phyloP scores from a whole-genome alignment of 768 basidiomycete genomes.

The Hypsizygus marmoreus region DNA sequence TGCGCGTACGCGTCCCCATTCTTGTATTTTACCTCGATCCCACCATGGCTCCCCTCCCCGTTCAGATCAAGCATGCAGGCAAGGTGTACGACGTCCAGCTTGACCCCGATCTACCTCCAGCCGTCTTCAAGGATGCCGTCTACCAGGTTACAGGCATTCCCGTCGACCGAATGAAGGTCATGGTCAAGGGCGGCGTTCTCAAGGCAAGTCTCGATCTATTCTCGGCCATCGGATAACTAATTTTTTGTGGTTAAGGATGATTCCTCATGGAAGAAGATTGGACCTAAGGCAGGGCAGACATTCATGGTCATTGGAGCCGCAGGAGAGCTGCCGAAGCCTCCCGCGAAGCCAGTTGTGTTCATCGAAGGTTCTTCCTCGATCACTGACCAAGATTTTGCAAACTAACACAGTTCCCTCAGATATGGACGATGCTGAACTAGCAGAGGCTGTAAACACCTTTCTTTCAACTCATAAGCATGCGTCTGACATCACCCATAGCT shows the following conservation, averaged over 20 bases:
- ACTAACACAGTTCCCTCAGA: slow-evolving; percentile 43
- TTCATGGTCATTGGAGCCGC: slow-evolving; percentile 95
- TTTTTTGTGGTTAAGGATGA: slow-evolving; percentile 62
- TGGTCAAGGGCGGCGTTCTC: slow-evolving; percentile 89
- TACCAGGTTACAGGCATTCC: slow-evolving; percentile 86
- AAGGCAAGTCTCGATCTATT: slow-evolving; percentile 56
- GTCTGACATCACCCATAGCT: slow-evolving; percentile 46
- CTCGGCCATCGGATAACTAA: not conserved
- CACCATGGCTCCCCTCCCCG: slow-evolving; percentile 66
- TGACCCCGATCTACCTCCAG: slow-evolving; percentile 68
- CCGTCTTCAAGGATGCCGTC: slow-evolving; percentile 81
- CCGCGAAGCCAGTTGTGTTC: slow-evolving; percentile 76
- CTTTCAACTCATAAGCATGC: not conserved
- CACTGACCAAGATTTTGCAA: not conserved
- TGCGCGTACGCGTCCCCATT: slow-evolving; percentile 25
- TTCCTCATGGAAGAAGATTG: slow-evolving; percentile 81
- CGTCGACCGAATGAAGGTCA: slow-evolving; percentile 93
- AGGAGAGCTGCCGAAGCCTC: slow-evolving; percentile 89
- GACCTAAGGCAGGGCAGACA: slow-evolving; percentile 81
- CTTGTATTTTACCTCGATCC: slow-evolving; percentile 6
- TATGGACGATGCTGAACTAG: slow-evolving; percentile 81
- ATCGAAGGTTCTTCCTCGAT: slow-evolving; percentile 64
- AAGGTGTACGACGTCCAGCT: slow-evolving; percentile 73
- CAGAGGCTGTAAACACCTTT: slow-evolving; percentile 65
- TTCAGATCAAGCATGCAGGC: slow-evolving; percentile 90